Evolutionary conservation across 2,329 filamentous ascomycete species (phyloP).

Genomic region (Fusarium praegraminearum): DNA sequence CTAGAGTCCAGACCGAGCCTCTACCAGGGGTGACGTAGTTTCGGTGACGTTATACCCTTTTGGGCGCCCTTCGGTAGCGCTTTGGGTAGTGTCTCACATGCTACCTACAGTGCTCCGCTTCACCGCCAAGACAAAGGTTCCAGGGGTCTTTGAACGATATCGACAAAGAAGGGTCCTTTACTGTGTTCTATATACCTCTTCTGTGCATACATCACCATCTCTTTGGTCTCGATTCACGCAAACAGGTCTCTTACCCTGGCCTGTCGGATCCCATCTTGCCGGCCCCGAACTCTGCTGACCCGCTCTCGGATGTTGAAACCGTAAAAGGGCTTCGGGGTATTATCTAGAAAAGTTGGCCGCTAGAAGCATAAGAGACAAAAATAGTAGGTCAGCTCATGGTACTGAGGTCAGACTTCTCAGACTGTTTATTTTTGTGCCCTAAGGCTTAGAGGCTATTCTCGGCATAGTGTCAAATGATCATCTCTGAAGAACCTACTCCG

Average conservation of each 20-base stretch:
- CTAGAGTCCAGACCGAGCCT: slow-evolving; percentile 23
- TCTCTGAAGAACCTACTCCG: neutral
- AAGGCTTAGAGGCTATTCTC: slow-evolving; percentile 6
- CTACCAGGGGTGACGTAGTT: slow-evolving; percentile 43
- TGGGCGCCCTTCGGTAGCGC: slow-evolving; percentile 36
- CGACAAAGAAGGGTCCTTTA: slow-evolving; percentile 7
- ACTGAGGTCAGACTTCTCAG: no score
- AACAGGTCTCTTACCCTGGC: slow-evolving; percentile 2
- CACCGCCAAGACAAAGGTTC: slow-evolving; percentile 37
- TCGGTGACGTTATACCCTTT: slow-evolving; percentile 29
- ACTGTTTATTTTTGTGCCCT: no score
- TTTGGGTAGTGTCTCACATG: slow-evolving; percentile 46
- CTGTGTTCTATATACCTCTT: neutral
- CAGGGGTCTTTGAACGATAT: slow-evolving; percentile 24
- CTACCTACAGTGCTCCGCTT: slow-evolving; percentile 14
- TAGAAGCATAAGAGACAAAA: no score
- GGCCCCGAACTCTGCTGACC: slow-evolving; percentile 23
- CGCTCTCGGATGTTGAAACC: slow-evolving; percentile 35
- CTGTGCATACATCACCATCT: neutral
- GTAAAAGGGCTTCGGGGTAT: neutral
- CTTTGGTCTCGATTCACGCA: neutral
- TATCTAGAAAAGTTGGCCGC: no score
- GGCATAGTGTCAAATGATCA: slow-evolving; percentile 11
- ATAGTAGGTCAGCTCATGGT: no score
- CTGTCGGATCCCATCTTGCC: slow-evolving; percentile 11